A percentile compares a stretch with the other conserved stretches of the same genome.
phyloP scores from a whole-genome alignment of 495 filamentous ascomycete species.

The Glarea lozoyensis region DNA sequence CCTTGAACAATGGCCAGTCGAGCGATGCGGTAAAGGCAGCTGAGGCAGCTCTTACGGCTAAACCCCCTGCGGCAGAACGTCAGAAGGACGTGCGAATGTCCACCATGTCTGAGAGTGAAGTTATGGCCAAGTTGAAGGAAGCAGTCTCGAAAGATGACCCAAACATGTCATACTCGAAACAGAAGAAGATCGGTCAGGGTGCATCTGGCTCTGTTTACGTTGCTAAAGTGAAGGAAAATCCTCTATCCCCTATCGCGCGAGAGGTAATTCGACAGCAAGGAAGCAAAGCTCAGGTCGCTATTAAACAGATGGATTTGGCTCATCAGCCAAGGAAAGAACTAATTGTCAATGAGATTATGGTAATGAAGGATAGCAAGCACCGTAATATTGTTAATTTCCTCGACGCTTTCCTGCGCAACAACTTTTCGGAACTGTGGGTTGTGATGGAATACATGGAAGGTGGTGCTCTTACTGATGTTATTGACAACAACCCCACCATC shows the following conservation, averaged over 20 bases:
- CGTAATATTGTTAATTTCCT: conserved; percentile 98
- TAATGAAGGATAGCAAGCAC: conserved; percentile 98
- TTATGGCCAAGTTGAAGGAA: conserved; percentile 88
- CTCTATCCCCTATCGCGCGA: conserved; percentile 54
- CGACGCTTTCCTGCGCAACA: conserved; percentile 90
- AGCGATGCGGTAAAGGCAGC: conserved; percentile 67
- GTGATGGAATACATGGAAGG: conserved; percentile 99
- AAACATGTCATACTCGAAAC: conserved; percentile 87
- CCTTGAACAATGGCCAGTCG: conserved; percentile 35
- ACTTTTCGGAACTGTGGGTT: conserved; percentile 90
- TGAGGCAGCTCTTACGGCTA: conserved; percentile 70
- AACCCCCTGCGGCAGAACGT: conserved; percentile 53
- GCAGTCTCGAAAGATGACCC: conserved; percentile 92
- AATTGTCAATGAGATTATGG: conserved; percentile 98
- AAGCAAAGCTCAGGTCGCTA: conserved; percentile 75
- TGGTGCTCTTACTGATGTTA: conserved; percentile 93
- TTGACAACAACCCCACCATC: conserved; percentile 95
- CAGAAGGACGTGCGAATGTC: conserved; percentile 94
- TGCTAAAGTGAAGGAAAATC: conserved; percentile 75
- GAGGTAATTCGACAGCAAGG: conserved; percentile 62
- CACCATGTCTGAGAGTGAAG: conserved; percentile 90
- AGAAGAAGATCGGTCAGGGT: conserved; percentile 98
- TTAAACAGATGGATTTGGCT: conserved; percentile 98
- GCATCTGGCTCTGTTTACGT: conserved; percentile 98
- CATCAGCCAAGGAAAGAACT: conserved; percentile 97